phyloP scores from a whole-genome alignment of 23 red algal species.

The Gracilaria caudata region DNA sequence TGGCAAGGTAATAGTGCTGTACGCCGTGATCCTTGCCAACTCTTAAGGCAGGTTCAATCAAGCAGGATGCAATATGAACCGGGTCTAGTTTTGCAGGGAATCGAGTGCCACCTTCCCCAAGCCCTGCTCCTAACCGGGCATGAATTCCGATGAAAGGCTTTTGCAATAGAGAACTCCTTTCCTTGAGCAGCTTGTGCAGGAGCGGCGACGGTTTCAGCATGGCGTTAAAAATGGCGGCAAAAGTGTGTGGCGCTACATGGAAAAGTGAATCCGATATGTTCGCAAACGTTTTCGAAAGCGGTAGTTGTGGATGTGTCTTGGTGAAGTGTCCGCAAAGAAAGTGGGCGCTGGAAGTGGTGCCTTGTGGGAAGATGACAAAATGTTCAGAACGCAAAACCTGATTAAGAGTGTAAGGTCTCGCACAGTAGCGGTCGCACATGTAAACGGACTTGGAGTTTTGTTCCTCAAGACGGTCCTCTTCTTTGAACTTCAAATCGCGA shows the following conservation, averaged over 20 bases:
- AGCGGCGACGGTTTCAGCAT: constrained; percentile 4
- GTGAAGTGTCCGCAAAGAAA: background rate
- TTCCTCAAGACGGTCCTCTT: constrained; percentile 5
- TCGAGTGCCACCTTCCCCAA: background rate
- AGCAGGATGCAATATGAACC: background rate
- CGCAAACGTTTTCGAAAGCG: background rate
- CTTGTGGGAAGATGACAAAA: constrained; percentile 6
- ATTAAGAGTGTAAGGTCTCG: background rate
- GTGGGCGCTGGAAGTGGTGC: background rate
- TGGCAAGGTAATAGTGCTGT: constrained; percentile 3
- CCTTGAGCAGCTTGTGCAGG: background rate
- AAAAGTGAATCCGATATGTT: background rate
- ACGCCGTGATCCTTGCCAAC: constrained; percentile 1
- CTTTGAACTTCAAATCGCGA: background rate
- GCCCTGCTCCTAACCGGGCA: constrained; percentile 6
- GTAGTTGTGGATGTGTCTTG: background rate
- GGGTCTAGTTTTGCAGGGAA: background rate
- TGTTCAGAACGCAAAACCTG: constrained; percentile 11
- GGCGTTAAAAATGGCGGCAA: background rate
- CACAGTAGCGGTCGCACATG: background rate
- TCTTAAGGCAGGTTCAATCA: background rate
- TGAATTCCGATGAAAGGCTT: constrained; percentile 11
- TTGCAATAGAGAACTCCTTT: background rate
- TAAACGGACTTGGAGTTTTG: constrained; percentile 5
- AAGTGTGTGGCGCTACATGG: background rate